Percentiles rank a stretch among this genome's conserved stretches.
phyloP scores from a whole-genome alignment of 352 stramenopile genomes.

The Nothophytophthora sp. region DNA sequence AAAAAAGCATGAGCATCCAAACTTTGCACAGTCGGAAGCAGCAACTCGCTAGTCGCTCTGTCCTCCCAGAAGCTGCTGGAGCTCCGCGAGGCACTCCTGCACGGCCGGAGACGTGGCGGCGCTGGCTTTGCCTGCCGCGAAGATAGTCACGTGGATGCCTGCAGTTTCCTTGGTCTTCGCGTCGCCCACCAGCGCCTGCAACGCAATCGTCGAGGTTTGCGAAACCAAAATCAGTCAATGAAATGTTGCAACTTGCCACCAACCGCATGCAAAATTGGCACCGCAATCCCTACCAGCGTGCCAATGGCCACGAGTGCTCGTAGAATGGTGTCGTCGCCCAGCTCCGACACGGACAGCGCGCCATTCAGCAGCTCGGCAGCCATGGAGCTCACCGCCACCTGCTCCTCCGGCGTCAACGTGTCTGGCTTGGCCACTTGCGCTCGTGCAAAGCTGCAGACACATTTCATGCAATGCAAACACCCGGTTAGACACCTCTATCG shows the following conservation, averaged over 20 bases:
- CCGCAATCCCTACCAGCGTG: slow-evolving; percentile 50
- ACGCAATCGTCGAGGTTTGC: neutral
- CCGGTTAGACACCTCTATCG: slow-evolving; percentile 14
- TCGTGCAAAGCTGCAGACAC: slow-evolving; percentile 41
- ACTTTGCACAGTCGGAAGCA: too few species aligned
- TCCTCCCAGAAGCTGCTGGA: slow-evolving; percentile 38
- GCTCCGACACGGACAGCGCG: slow-evolving; percentile 48
- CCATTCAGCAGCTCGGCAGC: slow-evolving; percentile 56
- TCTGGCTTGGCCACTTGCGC: slow-evolving; percentile 29
- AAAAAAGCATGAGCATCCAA: too few species aligned
- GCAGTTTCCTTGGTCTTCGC: slow-evolving; percentile 49
- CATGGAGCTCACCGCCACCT: slow-evolving; percentile 47
- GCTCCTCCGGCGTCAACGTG: slow-evolving; percentile 47
- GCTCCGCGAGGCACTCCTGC: slow-evolving; percentile 59
- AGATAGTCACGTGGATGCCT: slow-evolving; percentile 51
- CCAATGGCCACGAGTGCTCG: slow-evolving; percentile 67
- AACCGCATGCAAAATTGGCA: too few species aligned
- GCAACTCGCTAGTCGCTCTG: too few species aligned
- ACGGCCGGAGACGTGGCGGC: slow-evolving; percentile 42
- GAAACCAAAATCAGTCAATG: neutral
- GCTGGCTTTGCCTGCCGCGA: slow-evolving; percentile 47
- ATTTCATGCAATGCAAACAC: slow-evolving; percentile 3
- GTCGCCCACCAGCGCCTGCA: slow-evolving; percentile 41
- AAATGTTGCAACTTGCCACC: neutral
- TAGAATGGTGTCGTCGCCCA: slow-evolving; percentile 80